A percentile compares a stretch with the other conserved stretches of the same genome.
phyloP scores from a whole-genome alignment of 1,284 basidiomycete genomes.

The Melampsora americana region DNA sequence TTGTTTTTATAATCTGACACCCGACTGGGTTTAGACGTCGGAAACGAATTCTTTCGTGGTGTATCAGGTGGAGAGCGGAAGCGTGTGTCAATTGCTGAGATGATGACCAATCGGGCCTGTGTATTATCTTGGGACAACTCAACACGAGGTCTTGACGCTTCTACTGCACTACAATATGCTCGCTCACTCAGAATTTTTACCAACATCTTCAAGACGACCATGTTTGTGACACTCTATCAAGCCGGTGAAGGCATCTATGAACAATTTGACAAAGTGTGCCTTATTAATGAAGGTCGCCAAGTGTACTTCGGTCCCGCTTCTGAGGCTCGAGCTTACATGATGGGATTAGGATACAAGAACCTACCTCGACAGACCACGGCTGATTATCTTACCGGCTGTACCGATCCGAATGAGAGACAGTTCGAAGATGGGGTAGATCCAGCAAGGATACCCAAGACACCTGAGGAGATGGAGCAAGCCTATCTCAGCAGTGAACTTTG shows the following conservation, averaged over 20 bases:
- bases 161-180: constrained; percentile 62
- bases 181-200: constrained; percentile 61
- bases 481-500: constrained; percentile 63
- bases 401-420: constrained; percentile 44
- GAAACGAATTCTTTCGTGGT: constrained; percentile 70
- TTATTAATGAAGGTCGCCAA: constrained; percentile 52
- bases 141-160: constrained; percentile 70
- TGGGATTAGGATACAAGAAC: constrained; percentile 48
- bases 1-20: no score
- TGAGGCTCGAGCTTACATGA: constrained; percentile 48
- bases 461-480: constrained; percentile 60
- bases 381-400: constrained; percentile 49
- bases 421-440: constrained; percentile 45
- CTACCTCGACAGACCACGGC: constrained; percentile 49
- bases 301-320: constrained; percentile 50
- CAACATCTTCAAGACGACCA: constrained; percentile 63
- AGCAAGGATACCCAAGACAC: constrained; percentile 47
- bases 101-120: constrained; percentile 57
- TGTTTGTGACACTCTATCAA: constrained; percentile 53
- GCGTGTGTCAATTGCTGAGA: constrained; percentile 64
- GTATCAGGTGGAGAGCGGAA: constrained; percentile 74
- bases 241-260: constrained; percentile 52
- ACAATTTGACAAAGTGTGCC: constrained; percentile 52
- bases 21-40: constrained; percentile 57
- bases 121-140: constrained; percentile 60